Evolutionary conservation across 1,284 basidiomycete genomes (phyloP), one percentile per base, ranked within the genome.

Genomic region (Phellinidium pouzarii): DNA sequence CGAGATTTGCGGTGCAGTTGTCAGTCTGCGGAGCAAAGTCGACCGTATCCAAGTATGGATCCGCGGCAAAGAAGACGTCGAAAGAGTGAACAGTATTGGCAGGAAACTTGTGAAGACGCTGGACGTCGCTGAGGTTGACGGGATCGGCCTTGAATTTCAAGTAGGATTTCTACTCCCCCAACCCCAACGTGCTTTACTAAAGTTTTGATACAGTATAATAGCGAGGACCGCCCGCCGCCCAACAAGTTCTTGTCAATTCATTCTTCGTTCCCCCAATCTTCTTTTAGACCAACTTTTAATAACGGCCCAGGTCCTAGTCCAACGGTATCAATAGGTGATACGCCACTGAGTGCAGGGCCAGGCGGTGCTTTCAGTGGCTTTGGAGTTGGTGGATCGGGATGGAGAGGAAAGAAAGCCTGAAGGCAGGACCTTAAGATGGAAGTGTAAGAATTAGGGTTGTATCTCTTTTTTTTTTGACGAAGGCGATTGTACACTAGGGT

Each of bases 1-100:
- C 64, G 83, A 90, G 61, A 86, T 94, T 52, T 94, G 91, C 61
- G 93, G 91, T 27, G 88, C 91, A 0, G 94, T 97, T 19, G 91
- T 94, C 49, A 91, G 88, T 59, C 71, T 92, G 61, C 77, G 91
- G 59, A 85, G 82, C 56, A 91, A 92, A 67, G 84, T 93, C 44
- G 91, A 95, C 66, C 74, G 94, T 44, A 91, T 96, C 55, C 90
- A 95, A 66, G 69, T 89, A 23, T 97, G 94, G 94, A 87, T 86
- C 43, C 74, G 92, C 56, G 76, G 73, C 56, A 90, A 89, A 68
- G 83, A 90, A 46, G 86, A 94, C 61, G 80, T 91, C 1, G 89
- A 92, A 62, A 78, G 75, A 64, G 71, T 93, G 59, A 96, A 97
- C 65, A 73, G 74, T 20, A 84, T 96, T 53, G 94, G 90, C 20